Evolutionary conservation across 345 rosid species (phyloP), one percentile per base, ranked within the genome.

Genomic region (Raphanus raphanistrum): DNA sequence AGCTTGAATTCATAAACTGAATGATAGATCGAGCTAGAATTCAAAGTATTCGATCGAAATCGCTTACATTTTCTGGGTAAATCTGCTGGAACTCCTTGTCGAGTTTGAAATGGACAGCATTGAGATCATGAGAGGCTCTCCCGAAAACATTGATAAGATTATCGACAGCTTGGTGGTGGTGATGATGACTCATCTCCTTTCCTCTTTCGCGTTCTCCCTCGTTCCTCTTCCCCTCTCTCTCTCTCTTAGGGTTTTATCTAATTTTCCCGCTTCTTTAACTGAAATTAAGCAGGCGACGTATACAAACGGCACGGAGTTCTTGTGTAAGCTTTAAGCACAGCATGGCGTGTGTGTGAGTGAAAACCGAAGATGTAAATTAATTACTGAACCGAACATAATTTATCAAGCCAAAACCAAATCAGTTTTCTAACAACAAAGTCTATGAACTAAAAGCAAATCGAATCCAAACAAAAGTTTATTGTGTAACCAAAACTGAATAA

Each of bases 1-100:
- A 0, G 4, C 3, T 26, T 16, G n/a, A 26, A 76, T 11, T 28
- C 61, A 58, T 55, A 17, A 41, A 58, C 2, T 26, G 25, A 10
- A 7, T 54, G n/a, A 31, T 50, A 50, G 13, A 41, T 41, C n/a
- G 50, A 43, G 50, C n/a, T 10, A n/a, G 57, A 50, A 52, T 52
- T 6, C 26, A 15, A 13, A 52, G 25, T 52, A 50, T 0, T 1
- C 1, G 2, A 77, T 60, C 17, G 10, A 38, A 2, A 4, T 31
- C 41, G 50, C 86, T 74, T 80, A 94, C 98, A 55, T 87, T 83
- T 27, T 90, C 92, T 5, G 97, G 97, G 80, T 94, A 92, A 5
- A 80, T 74, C 80, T 84, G 92, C 43, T 87, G 92, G 21, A 94
- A 90, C 78, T 94, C 98, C 60, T 80, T 84, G 80, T 92, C 97